phyloP scores from a whole-genome alignment of 2,329 filamentous ascomycete species.

The Ceratocystis eucalypticola region DNA sequence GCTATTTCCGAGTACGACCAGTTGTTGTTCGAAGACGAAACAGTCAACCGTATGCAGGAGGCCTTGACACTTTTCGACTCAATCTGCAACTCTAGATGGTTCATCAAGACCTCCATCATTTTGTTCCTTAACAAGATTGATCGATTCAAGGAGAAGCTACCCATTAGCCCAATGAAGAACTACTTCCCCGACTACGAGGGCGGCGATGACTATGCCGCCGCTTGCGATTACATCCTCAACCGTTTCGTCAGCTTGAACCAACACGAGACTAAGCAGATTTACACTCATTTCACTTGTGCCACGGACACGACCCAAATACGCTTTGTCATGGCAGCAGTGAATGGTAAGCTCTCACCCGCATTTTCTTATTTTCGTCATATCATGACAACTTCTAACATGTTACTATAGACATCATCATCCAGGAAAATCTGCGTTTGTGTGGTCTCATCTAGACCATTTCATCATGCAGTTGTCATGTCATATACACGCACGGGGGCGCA shows the following conservation, averaged over 20 bases:
- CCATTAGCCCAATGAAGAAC: slow-evolving; percentile 70
- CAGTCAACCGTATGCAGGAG: slow-evolving; percentile 88
- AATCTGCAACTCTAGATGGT: slow-evolving; percentile 80
- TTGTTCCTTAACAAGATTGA: slow-evolving; percentile 86
- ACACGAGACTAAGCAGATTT: slow-evolving; percentile 98
- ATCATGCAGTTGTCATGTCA: slow-evolving; percentile 24
- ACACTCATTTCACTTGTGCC: slow-evolving; percentile 98
- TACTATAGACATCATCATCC: slow-evolving; percentile 86
- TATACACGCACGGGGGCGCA: slow-evolving; percentile 19
- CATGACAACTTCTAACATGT: slow-evolving; percentile 29
- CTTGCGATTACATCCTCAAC: slow-evolving; percentile 98
- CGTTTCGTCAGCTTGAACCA: slow-evolving; percentile 97
- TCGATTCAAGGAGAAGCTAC: slow-evolving; percentile 75
- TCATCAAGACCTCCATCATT: slow-evolving; percentile 80
- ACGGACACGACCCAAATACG: slow-evolving; percentile 98
- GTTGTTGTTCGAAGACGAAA: slow-evolving; percentile 90
- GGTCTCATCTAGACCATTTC: slow-evolving; percentile 68
- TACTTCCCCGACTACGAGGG: slow-evolving; percentile 89
- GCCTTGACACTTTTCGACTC: slow-evolving; percentile 76
- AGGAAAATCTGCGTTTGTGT: slow-evolving; percentile 94
- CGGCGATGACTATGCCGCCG: slow-evolving; percentile 85
- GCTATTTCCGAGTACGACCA: slow-evolving; percentile 97
- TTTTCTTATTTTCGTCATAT: slow-evolving; percentile 20
- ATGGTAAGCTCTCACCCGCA: slow-evolving; percentile 48
- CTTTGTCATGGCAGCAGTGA: slow-evolving; percentile 99